phyloP scores from a whole-genome alignment of 345 rosid species.

The Aquilaria sinensis region DNA sequence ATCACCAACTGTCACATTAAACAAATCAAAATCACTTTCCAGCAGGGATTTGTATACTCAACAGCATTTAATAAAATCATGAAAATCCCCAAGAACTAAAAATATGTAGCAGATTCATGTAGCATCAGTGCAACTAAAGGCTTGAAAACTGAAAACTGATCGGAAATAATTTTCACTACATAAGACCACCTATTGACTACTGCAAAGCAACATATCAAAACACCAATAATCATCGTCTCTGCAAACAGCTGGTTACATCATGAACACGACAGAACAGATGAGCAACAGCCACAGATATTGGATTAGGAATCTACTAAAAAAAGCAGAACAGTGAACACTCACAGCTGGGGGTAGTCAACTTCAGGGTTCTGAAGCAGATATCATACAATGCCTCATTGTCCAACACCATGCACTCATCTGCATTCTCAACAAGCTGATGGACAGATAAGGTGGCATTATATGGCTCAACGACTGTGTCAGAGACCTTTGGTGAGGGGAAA shows the following conservation, averaged over 20 bases:
- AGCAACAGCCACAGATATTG: neutral
- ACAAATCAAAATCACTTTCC: neutral
- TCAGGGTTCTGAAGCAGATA: constrained; percentile 28
- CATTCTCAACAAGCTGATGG: constrained; percentile 31
- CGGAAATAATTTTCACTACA: too few species aligned
- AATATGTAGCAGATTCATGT: neutral
- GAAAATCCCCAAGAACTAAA: neutral
- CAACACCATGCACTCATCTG: constrained; percentile 30
- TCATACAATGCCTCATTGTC: constrained; percentile 28
- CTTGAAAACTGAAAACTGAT: too few species aligned
- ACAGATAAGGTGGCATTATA: constrained; percentile 30
- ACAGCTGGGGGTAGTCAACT: constrained; percentile 28
- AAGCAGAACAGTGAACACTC: constrained; percentile 4
- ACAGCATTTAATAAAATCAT: too few species aligned
- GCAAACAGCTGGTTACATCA: neutral
- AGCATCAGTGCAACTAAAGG: too few species aligned
- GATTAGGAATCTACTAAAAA: neutral
- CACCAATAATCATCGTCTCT: neutral
- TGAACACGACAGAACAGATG: constrained; percentile 3
- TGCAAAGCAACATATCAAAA: neutral
- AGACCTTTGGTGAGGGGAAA: neutral
- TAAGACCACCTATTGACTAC: neutral
- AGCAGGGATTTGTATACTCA: neutral
- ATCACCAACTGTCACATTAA: constrained; percentile 32
- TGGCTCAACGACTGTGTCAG: constrained; percentile 27